Evolutionary conservation across 108 stramenopile genomes (phyloP), one percentile per base, ranked within the genome.

Genomic region (Phaeodactylum tricornutum): DNA sequence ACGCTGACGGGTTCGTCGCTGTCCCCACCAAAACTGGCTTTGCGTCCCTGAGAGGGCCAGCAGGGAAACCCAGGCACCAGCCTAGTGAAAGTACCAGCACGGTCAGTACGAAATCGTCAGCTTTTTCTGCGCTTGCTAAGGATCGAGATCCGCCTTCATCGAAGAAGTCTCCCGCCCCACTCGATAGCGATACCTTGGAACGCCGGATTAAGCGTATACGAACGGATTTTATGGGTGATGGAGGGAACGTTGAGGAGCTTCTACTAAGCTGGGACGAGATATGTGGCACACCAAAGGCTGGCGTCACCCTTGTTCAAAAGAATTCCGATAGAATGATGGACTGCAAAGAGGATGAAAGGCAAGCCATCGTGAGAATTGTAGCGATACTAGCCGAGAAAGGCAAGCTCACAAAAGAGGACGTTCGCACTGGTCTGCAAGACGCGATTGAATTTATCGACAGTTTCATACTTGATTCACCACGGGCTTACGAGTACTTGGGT

Each of bases 361-460:
- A 43, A 22, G 67, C 75, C 4, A 79, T 82, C 30, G 59, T 74
- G 43, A 42, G 50, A 0, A 66, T 84, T 40, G 46, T 89, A 21
- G n/a, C 61, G 41, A 64, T 75, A 20, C 51, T 82, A 5, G 64
- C 55, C 37, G 42, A 77, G 45, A 63, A 79, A 4, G 55, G 46
- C 4, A 82, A 74, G 48, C 28, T 89, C 7, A 46, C 72, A 3
- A 29, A 29, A 16, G 39, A 37, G 25, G 80, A 89, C 50, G 62
- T 84, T 23, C 47, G 60, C 41, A 47, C n/a, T 24, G 63, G 75
- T 1, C 31, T 82, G 55, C 41, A 31, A 1, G 81, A 80, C 9
- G 5, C 65, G 20, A 67, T 89, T 39, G 83, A 89, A 54, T 84
- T 82, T 47, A 67, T 89, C 49, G 78, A 82, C 42, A 62, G 62